Base-by-base conservation (phyloP, 2,329 filamentous ascomycete genomes). In the Huntiella decipiens region DNA sequence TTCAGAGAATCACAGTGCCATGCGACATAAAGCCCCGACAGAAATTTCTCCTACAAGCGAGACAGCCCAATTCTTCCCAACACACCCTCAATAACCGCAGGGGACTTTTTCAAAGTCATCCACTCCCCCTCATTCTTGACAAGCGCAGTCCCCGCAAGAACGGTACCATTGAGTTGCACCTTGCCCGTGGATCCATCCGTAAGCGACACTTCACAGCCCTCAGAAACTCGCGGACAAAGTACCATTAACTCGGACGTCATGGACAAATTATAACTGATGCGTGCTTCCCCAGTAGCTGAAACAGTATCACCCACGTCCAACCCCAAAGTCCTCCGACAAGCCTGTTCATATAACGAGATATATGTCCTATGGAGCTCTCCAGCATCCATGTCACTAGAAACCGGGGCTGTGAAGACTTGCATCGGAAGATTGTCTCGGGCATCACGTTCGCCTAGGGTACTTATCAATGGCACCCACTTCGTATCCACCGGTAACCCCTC, bases 181-280 rank as follows among this genome's bases (percentile, higher is more conserved):
- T 53, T 56, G 0, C 71, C 71, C 31, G 17, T 33, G 2, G 65
- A 53, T n/a, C 44, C 39, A 35, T 35, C 38, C 12, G 4, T 3
- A 2, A 63, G 56, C 4, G 53, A 53, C 2, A 62, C 53, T 13
- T 54, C 52, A 1, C 56, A 56, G 0, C 74, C 73, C 54, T 78
- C 74, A 0, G 66, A 62, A 1, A 64, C 52, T 2, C 75, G 62
- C 1, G 75, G 75, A 50, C 68, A 67, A 1, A 79, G 49, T 0
- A 70, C 70, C 56, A 79, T 64, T 1, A 60, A 62, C 12, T 58
- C 59, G 48, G 61, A 60, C 15, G 74, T 79, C 61, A 79, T 65
- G 43, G 69, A 74, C 52, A 79, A 58, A 54, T 79, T 79, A 56
- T 79, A 79, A 57, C 73, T 77, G 41, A 78, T 73, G n/a, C 53